Percentiles rank a stretch among this genome's conserved stretches.
Conservation (phyloP, 768 basidiomycete species). For the Lactifluus rugatus region DNA sequence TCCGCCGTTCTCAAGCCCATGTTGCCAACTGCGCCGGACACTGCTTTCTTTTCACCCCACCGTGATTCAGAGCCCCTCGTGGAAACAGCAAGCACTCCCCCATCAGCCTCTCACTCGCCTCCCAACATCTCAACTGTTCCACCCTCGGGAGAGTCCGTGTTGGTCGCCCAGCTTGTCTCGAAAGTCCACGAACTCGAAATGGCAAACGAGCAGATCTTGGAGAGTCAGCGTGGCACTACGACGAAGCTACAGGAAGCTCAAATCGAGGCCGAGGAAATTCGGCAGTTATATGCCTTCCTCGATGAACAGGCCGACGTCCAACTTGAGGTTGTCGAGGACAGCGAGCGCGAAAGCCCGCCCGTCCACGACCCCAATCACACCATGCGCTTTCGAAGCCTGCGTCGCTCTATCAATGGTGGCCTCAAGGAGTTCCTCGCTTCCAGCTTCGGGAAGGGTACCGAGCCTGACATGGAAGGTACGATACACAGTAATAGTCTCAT, state of each 20-base stretch:
- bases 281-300: conserved; percentile 59
- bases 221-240: conserved; percentile 54
- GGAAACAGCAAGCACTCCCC: conserved; percentile 18
- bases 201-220: conserved; percentile 55
- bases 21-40: conserved; percentile 1
- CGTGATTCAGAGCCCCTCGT: background rate
- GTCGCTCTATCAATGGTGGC: conserved; percentile 33
- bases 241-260: conserved; percentile 59
- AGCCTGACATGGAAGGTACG: conserved; percentile 24
- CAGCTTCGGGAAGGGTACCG: conserved; percentile 21
- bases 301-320: conserved; percentile 45
- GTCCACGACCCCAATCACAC: conserved; percentile 29
- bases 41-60: background rate
- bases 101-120: conserved; percentile 14
- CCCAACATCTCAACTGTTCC: background rate
- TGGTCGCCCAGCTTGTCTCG: conserved; percentile 59
- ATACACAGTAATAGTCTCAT: conserved; percentile 14
- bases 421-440: conserved; percentile 18
- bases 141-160: conserved; percentile 27
- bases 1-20: background rate
- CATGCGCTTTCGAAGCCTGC: conserved; percentile 41
- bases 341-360: conserved; percentile 26
- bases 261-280: conserved; percentile 61
- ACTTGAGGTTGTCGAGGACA: conserved; percentile 33
- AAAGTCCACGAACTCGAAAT: conserved; percentile 75